A percentile compares a stretch with the other conserved stretches of the same genome.
Evolutionary conservation across 2,329 filamentous ascomycete genomes (phyloP).

Genomic region (Cytospora chrysosperma): DNA sequence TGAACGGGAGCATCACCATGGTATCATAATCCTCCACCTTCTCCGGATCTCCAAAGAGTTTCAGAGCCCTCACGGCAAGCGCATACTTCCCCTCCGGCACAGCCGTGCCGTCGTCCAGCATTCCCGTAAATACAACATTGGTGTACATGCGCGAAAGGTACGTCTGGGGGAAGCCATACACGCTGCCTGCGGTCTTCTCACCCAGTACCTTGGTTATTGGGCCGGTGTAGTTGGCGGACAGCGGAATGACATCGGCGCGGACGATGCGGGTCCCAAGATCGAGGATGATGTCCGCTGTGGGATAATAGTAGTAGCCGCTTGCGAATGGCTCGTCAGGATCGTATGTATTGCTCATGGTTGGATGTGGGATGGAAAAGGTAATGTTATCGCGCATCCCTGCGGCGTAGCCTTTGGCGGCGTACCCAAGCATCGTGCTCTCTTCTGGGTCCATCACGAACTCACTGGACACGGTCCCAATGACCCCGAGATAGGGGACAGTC

Average conservation of each 20-base stretch:
- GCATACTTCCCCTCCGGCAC: conserved; percentile 30
- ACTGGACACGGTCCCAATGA: conserved; percentile 32
- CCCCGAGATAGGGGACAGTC: conserved; percentile 41
- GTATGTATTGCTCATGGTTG: conserved; percentile 10
- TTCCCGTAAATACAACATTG: conserved; percentile 26
- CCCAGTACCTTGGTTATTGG: conserved; percentile 26
- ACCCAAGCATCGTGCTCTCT: conserved; percentile 23
- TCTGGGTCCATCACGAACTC: conserved; percentile 22
- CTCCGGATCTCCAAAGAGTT: conserved; percentile 29
- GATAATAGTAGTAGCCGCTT: conserved; percentile 1
- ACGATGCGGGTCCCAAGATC: conserved; percentile 27
- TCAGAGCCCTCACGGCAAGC: conserved; percentile 29
- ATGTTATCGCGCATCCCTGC: conserved; percentile 25
- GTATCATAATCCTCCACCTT: conserved; percentile 30
- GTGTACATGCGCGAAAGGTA: conserved; percentile 16
- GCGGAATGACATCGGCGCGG: conserved; percentile 28
- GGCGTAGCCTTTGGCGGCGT: not conserved
- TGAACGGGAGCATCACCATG: not conserved
- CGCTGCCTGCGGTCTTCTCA: conserved; percentile 26
- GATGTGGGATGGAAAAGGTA: conserved; percentile 29
- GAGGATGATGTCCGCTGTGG: conserved; percentile 10
- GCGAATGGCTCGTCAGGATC: not conserved
- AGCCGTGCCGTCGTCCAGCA: conserved; percentile 27
- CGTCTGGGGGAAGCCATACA: conserved; percentile 25
- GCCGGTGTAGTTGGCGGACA: conserved; percentile 17